Evolutionary conservation across 208 protist species (phyloP).

Genomic region (Leishmania guyanensis): DNA sequence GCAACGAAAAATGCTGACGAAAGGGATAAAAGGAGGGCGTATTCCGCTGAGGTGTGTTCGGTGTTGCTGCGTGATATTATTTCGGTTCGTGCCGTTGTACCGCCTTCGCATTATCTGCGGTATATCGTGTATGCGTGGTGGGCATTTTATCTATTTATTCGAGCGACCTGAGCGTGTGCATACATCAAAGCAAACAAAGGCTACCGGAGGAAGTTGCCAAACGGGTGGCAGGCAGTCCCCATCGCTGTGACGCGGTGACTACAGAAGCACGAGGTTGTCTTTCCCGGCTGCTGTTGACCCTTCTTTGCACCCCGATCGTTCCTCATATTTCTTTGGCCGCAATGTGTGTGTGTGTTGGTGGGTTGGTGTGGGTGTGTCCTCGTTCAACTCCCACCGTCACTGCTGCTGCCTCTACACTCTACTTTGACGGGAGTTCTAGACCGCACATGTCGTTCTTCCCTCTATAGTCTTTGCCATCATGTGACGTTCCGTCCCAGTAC

Average conservation of each 20-base stretch:
- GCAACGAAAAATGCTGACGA: no score
- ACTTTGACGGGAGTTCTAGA: not conserved
- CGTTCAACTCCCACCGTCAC: not conserved
- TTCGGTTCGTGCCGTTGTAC: no score
- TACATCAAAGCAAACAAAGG: not conserved
- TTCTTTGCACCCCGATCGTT: not conserved
- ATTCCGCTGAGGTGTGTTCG: no score
- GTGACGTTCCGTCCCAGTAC: not conserved
- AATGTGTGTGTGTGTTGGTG: not conserved
- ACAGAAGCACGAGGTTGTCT: not conserved
- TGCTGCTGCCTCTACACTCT: not conserved
- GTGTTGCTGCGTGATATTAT: no score
- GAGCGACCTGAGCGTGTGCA: not conserved
- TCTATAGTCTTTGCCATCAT: not conserved
- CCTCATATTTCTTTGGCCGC: not conserved
- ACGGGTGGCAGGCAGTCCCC: no score
- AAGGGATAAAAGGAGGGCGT: no score
- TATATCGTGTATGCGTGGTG: not conserved
- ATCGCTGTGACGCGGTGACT: not conserved
- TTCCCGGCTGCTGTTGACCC: not conserved
- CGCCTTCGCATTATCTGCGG: not conserved
- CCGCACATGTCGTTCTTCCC: not conserved
- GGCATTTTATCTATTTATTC: no score
- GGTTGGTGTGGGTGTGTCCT: not conserved
- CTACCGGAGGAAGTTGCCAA: not conserved